Conservation (phyloP, 805 yeast species). For the Dipodascus albidus region DNA sequence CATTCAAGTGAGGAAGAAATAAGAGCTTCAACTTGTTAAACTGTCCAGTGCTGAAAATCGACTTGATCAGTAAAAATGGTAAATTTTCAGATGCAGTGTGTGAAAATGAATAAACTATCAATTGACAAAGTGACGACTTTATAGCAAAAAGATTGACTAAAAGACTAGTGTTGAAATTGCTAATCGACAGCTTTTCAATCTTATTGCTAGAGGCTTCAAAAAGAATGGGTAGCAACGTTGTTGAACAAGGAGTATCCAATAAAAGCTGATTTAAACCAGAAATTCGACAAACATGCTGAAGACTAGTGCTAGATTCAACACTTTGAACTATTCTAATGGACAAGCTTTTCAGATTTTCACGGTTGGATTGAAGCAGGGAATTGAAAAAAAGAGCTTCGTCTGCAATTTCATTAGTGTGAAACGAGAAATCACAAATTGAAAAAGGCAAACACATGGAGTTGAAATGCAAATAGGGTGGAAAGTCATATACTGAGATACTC, state of each 20-base stretch:
- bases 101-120: neutral
- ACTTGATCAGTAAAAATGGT: neutral
- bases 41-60: neutral
- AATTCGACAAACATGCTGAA: neutral
- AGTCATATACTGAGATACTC: neutral
- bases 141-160: neutral
- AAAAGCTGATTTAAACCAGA: neutral
- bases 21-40: neutral
- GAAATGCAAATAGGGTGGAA: conserved; percentile 1
- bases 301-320: neutral
- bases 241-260: neutral
- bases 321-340: neutral
- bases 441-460: neutral
- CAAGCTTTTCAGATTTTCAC: neutral
- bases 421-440: neutral
- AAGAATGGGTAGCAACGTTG: neutral
- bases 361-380: neutral
- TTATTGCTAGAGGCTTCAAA: neutral
- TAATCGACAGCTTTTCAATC: neutral
- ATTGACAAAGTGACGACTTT: neutral
- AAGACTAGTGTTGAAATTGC: neutral
- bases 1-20: neutral
- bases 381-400: neutral
- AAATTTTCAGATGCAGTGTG: conserved; percentile 1
- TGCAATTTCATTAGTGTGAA: neutral